Evolutionary conservation across 345 rosid species (phyloP).

Genomic region (Diplotaxis tenuifolia): DNA sequence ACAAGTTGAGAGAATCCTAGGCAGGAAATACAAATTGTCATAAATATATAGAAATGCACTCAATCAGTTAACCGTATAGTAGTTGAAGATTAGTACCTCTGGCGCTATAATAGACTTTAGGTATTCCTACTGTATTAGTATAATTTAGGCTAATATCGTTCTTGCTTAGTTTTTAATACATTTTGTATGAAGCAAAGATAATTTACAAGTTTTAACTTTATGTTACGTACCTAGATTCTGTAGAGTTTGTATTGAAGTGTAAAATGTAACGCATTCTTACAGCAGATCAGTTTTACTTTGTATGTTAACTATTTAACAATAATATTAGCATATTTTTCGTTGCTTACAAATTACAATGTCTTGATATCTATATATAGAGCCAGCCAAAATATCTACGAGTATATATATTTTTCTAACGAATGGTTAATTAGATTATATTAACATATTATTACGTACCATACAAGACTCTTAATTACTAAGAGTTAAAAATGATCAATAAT

Average conservation of each 20-base stretch:
- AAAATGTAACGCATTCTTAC: background rate
- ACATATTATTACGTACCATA: background rate
- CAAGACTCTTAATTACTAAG: background rate
- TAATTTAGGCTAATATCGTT: background rate
- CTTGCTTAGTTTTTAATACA: background rate
- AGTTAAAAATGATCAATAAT: background rate
- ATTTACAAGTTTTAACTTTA: background rate
- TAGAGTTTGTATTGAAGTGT: background rate
- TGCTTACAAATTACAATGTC: background rate
- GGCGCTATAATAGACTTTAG: background rate
- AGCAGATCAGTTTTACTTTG: background rate
- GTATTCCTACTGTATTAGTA: background rate
- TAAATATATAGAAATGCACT: background rate
- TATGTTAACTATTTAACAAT: background rate
- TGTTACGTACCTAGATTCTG: background rate
- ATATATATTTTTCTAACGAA: background rate
- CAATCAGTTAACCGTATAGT: constrained; percentile 1
- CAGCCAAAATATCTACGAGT: background rate
- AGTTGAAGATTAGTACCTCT: background rate
- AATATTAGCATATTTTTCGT: background rate
- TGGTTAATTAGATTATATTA: background rate
- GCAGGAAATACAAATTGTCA: background rate
- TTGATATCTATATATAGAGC: background rate
- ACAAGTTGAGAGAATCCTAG: constrained; percentile 39
- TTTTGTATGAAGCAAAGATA: background rate